phyloP scores from a whole-genome alignment of 257 asterid species.

The Gentiana macrophylla region DNA sequence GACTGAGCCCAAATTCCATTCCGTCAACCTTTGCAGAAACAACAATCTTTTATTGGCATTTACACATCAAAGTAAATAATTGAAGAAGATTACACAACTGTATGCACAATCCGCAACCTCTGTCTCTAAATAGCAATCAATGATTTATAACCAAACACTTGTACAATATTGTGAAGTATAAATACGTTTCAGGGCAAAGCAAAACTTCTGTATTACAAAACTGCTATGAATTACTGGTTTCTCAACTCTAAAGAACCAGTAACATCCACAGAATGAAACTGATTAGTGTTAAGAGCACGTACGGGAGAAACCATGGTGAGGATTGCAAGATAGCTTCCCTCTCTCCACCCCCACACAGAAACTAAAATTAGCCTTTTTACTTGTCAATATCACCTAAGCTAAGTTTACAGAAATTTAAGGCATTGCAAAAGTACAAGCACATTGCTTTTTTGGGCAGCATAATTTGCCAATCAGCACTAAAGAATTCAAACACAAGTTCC shows the following conservation, averaged over 20 bases:
- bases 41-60: constrained; percentile 12
- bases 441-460: no score
- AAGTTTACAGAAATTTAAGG: no score
- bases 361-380: no score
- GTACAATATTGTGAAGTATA: background rate
- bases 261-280: background rate
- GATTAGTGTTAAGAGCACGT: background rate
- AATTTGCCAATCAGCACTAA: no score
- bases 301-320: no score
- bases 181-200: background rate
- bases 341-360: no score
- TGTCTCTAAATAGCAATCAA: background rate
- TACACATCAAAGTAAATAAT: constrained; percentile 2
- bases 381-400: no score
- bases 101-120: background rate
- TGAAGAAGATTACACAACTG: background rate
- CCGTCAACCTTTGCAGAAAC: constrained; percentile 63
- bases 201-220: background rate
- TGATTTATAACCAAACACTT: background rate
- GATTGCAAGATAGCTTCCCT: background rate
- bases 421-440: no score
- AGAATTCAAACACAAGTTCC: no score
- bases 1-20: constrained; percentile 60
- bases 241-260: background rate
- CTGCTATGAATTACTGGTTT: background rate